Evolutionary conservation across 441 rosid genomes (phyloP).

Genomic region (Cnidoscolus chayamansa): DNA sequence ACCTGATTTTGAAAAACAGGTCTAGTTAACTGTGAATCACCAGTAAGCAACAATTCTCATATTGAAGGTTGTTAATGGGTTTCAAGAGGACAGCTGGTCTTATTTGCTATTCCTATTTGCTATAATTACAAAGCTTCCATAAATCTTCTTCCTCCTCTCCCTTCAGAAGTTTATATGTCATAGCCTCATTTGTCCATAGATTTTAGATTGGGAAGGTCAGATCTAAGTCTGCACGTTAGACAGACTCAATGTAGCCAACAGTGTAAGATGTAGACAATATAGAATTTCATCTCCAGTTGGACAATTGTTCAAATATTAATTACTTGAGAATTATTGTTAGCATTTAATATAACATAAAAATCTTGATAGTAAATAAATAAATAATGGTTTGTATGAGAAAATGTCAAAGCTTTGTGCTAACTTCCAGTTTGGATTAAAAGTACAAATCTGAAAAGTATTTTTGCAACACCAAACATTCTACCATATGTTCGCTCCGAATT

Average conservation of each 20-base stretch:
- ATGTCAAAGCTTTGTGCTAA: not conserved
- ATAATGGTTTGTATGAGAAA: not conserved
- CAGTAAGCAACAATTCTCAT: conserved; percentile 11
- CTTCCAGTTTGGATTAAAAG: not conserved
- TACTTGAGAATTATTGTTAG: not conserved
- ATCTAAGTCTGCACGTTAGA: not conserved
- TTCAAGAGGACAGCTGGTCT: not conserved
- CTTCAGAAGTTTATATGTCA: not conserved
- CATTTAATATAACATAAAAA: not conserved
- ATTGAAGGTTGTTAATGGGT: not conserved
- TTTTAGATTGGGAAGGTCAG: not conserved
- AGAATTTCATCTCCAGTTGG: not conserved
- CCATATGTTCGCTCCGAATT: not conserved
- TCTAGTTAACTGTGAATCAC: not conserved
- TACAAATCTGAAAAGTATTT: not conserved
- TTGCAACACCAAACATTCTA: not conserved
- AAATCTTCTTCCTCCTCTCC: not conserved
- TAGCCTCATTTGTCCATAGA: not conserved
- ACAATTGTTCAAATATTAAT: not conserved
- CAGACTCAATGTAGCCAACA: not conserved
- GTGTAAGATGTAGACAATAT: not conserved
- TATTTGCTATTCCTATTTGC: not conserved
- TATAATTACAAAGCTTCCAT: not conserved
- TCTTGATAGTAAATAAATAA: not conserved
- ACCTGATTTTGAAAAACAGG: conserved; percentile 39